Evolutionary conservation across 2,329 filamentous ascomycete genomes (phyloP).

Genomic region (Pleurostoma richardsiae): DNA sequence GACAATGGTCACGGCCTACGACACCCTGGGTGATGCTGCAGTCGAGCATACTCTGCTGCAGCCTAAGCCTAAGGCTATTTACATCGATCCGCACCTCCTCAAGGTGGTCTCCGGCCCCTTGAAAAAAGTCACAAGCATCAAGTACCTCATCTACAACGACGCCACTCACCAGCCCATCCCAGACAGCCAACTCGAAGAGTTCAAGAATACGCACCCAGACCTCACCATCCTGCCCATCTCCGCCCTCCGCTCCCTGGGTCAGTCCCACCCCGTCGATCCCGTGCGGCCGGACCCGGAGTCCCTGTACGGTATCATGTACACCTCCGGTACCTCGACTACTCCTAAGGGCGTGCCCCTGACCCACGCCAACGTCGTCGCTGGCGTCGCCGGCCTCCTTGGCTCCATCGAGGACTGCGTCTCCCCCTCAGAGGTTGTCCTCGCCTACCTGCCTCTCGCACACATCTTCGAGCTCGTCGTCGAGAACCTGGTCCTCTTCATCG

Average conservation of each 20-base stretch:
- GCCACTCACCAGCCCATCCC: slow-evolving; percentile 43
- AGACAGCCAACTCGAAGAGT: slow-evolving; percentile 46
- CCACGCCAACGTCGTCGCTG: slow-evolving; percentile 75
- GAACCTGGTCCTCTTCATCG: slow-evolving; percentile 83
- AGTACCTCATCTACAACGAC: slow-evolving; percentile 60
- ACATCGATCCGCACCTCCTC: slow-evolving; percentile 76
- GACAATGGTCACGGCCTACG: slow-evolving; percentile 90
- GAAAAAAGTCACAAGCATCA: slow-evolving; percentile 50
- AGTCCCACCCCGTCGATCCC: slow-evolving; percentile 66
- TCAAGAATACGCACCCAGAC: slow-evolving; percentile 51
- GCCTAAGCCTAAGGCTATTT: slow-evolving; percentile 77
- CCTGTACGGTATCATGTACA: slow-evolving; percentile 80
- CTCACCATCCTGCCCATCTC: slow-evolving; percentile 49
- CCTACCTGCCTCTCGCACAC: slow-evolving; percentile 90
- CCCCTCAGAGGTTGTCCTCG: slow-evolving; percentile 73
- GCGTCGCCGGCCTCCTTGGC: slow-evolving; percentile 74
- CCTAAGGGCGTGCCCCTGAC: slow-evolving; percentile 86
- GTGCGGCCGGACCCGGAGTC: slow-evolving; percentile 70
- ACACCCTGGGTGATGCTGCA: slow-evolving; percentile 81
- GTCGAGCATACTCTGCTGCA: slow-evolving; percentile 82
- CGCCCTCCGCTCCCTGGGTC: slow-evolving; percentile 50
- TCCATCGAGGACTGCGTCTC: slow-evolving; percentile 76
- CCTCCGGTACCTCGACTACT: slow-evolving; percentile 82
- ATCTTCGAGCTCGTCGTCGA: slow-evolving; percentile 97
- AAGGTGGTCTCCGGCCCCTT: slow-evolving; percentile 54